Conservation (phyloP, 352 stramenopile species). For the Globisporangium spiculum region DNA sequence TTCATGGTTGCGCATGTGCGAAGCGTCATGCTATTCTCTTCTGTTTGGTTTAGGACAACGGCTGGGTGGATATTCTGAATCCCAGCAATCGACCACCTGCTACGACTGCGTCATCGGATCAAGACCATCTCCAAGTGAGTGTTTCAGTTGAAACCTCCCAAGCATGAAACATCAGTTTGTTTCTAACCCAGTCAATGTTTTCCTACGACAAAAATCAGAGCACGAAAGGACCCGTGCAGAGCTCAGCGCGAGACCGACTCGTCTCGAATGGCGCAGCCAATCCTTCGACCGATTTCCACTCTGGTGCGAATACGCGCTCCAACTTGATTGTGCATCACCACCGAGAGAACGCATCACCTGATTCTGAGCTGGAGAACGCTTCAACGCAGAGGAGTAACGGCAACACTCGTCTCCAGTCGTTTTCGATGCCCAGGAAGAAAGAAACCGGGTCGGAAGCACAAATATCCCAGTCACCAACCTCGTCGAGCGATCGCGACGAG, state of each 20-base stretch:
- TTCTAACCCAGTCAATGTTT: background rate
- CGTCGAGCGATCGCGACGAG: constrained; percentile 36
- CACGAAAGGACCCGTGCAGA: background rate
- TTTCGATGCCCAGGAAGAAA: constrained; percentile 36
- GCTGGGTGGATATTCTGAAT: constrained; percentile 62
- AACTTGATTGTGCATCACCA: constrained; percentile 4
- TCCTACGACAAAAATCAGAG: background rate
- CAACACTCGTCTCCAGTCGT: constrained; percentile 34
- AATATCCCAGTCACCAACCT: constrained; percentile 32
- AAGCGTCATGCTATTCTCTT: background rate
- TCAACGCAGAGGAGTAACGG: background rate
- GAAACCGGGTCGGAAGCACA: constrained; percentile 23
- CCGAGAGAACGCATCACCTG: constrained; percentile 7
- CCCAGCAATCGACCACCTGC: constrained; percentile 18
- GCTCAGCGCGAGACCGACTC: constrained; percentile 9
- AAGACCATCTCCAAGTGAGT: constrained; percentile 14
- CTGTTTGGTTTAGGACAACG: constrained; percentile 43
- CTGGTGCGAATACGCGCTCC: background rate
- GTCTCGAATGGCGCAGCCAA: background rate
- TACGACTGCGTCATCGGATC: background rate
- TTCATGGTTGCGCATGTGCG: background rate
- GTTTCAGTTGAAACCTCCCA: background rate
- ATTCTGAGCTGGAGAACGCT: constrained; percentile 1
- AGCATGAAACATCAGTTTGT: background rate
- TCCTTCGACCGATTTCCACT: background rate